phyloP scores from a whole-genome alignment of 2,329 filamentous ascomycete genomes.

The Fusarium verticillioides region DNA sequence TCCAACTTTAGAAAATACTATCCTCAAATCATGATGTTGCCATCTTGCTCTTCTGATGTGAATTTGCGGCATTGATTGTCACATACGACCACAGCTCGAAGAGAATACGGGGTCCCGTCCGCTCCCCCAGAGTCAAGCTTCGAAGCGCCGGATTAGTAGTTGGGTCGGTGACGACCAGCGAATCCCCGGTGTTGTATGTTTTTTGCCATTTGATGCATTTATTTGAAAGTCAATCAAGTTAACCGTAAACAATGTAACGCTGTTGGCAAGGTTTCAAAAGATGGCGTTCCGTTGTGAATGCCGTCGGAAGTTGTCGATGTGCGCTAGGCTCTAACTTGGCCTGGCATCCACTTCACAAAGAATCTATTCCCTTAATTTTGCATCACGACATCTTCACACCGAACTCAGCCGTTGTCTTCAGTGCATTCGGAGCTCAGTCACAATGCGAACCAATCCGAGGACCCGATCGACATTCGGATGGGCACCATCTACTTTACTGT shows the following conservation, averaged over 20 bases:
- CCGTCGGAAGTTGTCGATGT: neutral
- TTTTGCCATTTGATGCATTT: neutral
- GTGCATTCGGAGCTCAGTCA: no score
- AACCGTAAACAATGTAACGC: neutral
- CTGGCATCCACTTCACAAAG: no score
- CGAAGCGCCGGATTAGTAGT: slow-evolving; percentile 6
- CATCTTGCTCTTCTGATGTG: rapidly evolving
- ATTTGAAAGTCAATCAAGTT: rapidly evolving
- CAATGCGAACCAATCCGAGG: no score
- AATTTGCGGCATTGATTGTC: rapidly evolving
- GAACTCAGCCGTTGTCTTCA: no score
- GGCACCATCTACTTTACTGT: no score
- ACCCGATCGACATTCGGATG: no score
- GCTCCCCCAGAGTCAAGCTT: slow-evolving; percentile 1
- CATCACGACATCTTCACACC: no score
- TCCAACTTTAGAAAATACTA: no score
- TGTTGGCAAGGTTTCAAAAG: neutral
- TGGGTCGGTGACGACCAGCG: slow-evolving; percentile 9
- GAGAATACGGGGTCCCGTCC: slow-evolving; percentile 1
- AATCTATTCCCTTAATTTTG: no score
- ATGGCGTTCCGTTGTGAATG: neutral
- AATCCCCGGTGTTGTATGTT: slow-evolving; percentile 5
- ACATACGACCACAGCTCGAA: slow-evolving; percentile 10
- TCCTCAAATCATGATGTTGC: no score
- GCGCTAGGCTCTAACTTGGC: no score